phyloP scores from a whole-genome alignment of 306 rosid genomes.

The Comarum palustre region DNA sequence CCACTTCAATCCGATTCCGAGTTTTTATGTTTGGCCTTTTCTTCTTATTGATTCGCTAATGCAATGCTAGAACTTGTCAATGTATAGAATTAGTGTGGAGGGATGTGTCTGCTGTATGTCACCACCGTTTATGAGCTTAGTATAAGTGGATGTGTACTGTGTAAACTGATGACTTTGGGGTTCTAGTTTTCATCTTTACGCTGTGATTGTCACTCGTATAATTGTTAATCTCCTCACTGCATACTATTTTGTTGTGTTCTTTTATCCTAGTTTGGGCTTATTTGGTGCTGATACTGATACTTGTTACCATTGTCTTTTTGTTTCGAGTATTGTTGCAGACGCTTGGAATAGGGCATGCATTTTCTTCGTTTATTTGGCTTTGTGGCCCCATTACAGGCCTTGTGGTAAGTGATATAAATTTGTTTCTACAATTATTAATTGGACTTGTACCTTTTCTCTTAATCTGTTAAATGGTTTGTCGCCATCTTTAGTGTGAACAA shows the following conservation, averaged over 20 bases:
- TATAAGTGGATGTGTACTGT: neutral
- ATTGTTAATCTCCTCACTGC: neutral
- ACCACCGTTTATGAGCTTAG: neutral
- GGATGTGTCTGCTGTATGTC: neutral
- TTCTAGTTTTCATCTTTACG: neutral
- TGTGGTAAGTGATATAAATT: conserved; percentile 62
- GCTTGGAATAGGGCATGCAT: conserved; percentile 92
- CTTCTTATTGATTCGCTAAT: neutral
- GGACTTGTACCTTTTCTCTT: neutral
- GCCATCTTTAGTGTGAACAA: neutral
- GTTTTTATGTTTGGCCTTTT: neutral
- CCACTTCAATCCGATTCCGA: neutral
- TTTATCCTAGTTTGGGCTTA: neutral
- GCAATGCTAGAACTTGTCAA: neutral
- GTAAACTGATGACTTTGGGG: neutral
- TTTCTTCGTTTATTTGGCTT: conserved; percentile 98
- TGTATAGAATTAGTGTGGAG: neutral
- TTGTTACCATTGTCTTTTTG: conserved; percentile 4
- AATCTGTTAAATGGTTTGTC: neutral
- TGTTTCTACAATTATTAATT: conserved; percentile 2
- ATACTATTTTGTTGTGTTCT: neutral
- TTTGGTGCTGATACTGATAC: conserved; percentile 1
- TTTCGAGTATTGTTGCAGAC: conserved; percentile 63
- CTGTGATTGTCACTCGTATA: neutral
- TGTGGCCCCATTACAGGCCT: conserved; percentile 99